phyloP scores from a whole-genome alignment of 2,329 filamentous ascomycete species.

The Leptosphaerulina australis region DNA sequence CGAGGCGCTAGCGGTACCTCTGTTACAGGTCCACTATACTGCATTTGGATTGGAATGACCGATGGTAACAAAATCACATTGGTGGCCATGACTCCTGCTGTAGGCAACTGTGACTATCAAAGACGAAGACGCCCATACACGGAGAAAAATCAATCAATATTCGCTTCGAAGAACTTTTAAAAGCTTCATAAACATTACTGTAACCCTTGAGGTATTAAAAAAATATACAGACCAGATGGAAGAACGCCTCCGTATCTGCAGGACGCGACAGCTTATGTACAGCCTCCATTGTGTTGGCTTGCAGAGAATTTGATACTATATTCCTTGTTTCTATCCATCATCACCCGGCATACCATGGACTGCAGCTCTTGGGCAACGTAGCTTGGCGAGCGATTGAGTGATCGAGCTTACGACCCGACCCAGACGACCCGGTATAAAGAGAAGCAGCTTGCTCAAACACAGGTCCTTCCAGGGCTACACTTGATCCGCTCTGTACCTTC shows the following conservation, averaged over 20 bases:
- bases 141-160: no score
- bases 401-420: background rate
- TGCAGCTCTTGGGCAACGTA: conserved; percentile 1
- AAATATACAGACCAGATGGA: no score
- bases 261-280: background rate
- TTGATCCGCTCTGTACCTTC: background rate
- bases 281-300: background rate
- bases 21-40: background rate
- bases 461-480: background rate
- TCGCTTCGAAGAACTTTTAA: no score
- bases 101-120: no score
- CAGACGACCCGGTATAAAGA: background rate
- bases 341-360: background rate
- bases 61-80: background rate
- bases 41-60: no score
- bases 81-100: background rate
- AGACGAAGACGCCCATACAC: no score
- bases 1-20: background rate
- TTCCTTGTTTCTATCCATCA: background rate
- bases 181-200: no score
- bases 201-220: no score
- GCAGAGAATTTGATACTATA: background rate
- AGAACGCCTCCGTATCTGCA: background rate
- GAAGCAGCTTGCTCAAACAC: background rate
- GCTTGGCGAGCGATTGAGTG: background rate